A percentile compares a stretch with the other conserved stretches of the same genome.
phyloP scores from a whole-genome alignment of 345 rosid species.

The Angophora floribunda region DNA sequence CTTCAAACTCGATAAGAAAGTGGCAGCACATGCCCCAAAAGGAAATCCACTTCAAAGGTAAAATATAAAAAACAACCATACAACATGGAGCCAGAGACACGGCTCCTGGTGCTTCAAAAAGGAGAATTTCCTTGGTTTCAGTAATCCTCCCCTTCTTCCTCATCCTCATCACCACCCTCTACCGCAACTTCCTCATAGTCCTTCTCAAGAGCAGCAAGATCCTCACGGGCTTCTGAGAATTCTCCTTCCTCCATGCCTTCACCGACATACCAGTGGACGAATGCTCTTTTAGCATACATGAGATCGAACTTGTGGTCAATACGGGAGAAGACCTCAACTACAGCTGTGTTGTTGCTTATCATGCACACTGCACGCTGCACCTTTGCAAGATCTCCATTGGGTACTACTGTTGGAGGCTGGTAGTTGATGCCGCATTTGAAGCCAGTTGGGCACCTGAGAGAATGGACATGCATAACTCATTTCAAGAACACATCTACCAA shows the following conservation, averaged over 20 bases:
- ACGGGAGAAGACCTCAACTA: constrained; percentile 68
- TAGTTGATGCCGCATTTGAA: constrained; percentile 84
- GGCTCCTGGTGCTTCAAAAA: not conserved
- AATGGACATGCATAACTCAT: not conserved
- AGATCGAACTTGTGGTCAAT: constrained; percentile 78
- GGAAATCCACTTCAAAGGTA: not conserved
- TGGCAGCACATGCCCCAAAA: not conserved
- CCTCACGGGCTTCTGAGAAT: constrained; percentile 87
- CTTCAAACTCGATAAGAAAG: not conserved
- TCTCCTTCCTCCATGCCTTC: constrained; percentile 96
- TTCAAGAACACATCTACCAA: not conserved
- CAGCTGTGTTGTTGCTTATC: constrained; percentile 89
- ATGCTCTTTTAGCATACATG: constrained; percentile 82
- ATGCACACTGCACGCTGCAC: constrained; percentile 83
- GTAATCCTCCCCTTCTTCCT: constrained; percentile 46
- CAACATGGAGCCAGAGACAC: not conserved
- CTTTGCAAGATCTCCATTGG: constrained; percentile 65
- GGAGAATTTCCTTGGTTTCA: not conserved
- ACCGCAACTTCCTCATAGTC: constrained; percentile 86
- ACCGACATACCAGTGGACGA: constrained; percentile 88
- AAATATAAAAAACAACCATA: not conserved
- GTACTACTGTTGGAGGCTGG: constrained; percentile 79
- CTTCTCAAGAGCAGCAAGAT: constrained; percentile 82
- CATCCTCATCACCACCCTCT: constrained; percentile 48
- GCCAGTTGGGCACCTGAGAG: constrained; percentile 75